Percentiles rank a stretch among this genome's conserved stretches.
phyloP scores from a whole-genome alignment of 768 basidiomycete species.

The Artomyces pyxidatus region DNA sequence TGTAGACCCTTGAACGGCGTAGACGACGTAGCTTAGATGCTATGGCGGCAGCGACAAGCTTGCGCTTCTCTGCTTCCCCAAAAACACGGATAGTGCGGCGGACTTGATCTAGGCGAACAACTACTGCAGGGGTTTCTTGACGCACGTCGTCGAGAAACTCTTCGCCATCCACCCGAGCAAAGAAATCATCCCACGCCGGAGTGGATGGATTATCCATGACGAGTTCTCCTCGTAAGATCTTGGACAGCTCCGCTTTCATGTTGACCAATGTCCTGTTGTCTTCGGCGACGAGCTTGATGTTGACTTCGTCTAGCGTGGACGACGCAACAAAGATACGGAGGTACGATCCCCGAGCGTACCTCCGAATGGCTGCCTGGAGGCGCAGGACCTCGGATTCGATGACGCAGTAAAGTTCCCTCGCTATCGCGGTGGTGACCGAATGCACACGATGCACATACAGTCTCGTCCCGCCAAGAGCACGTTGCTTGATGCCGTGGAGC shows the following conservation, averaged over 20 bases:
- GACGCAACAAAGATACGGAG: constrained; percentile 23
- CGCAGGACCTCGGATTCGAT: constrained; percentile 37
- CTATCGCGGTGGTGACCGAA: constrained; percentile 39
- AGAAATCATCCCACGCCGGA: constrained; percentile 60
- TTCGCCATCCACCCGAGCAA: constrained; percentile 34
- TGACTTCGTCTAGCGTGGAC: constrained; percentile 9
- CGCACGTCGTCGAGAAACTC: constrained; percentile 40
- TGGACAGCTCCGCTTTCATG: constrained; percentile 55
- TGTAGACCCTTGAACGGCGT: constrained; percentile 31
- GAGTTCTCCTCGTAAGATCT: constrained; percentile 51
- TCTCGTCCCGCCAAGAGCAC: constrained; percentile 35
- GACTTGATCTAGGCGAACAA: constrained; percentile 32
- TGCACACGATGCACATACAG: constrained; percentile 48
- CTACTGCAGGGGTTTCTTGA: constrained; percentile 28
- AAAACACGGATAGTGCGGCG: constrained; percentile 48
- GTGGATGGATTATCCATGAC: constrained; percentile 41
- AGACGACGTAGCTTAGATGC: constrained; percentile 39
- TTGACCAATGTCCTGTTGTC: constrained; percentile 40
- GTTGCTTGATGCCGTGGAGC: constrained; percentile 39
- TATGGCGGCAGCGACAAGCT: constrained; percentile 35
- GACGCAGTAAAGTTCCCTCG: constrained; percentile 28
- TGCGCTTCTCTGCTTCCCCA: constrained; percentile 38
- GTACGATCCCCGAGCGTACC: constrained; percentile 22
- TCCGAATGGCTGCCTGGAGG: constrained; percentile 31
- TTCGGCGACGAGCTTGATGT: constrained; percentile 43